Evolutionary conservation across 2,329 filamentous ascomycete genomes (phyloP).

Genomic region (Claviceps purpurea): DNA sequence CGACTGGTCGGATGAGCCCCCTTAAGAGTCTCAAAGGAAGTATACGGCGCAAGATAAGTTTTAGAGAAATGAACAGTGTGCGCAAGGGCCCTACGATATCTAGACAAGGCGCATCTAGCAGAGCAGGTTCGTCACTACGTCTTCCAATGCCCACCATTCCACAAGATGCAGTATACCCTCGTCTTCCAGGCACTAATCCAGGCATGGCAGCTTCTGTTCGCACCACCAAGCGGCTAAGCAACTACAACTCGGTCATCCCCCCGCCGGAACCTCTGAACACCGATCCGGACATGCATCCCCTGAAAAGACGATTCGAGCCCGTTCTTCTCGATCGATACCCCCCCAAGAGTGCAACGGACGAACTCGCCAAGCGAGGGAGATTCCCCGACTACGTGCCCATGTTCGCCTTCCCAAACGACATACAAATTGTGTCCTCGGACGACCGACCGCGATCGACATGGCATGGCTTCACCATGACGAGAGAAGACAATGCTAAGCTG

Average conservation of each 20-base stretch:
- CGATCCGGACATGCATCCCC: conserved; percentile 86
- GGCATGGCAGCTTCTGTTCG: conserved; percentile 43
- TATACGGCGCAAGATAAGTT: conserved; percentile 83
- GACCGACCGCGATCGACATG: conserved; percentile 90
- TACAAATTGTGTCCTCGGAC: conserved; percentile 90
- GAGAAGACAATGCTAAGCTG: conserved; percentile 78
- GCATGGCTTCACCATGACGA: conserved; percentile 98
- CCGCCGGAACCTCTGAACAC: conserved; percentile 80
- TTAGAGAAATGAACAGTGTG: conserved; percentile 87
- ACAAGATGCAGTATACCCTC: not conserved
- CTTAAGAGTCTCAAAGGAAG: conserved; percentile 60
- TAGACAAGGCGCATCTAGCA: conserved; percentile 47
- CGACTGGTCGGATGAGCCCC: conserved; percentile 39
- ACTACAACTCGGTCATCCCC: conserved; percentile 97
- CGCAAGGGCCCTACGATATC: conserved; percentile 70
- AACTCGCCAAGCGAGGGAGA: conserved; percentile 62
- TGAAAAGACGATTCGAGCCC: conserved; percentile 88
- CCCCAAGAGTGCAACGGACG: conserved; percentile 67
- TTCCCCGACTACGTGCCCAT: conserved; percentile 98
- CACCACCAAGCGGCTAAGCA: conserved; percentile 80
- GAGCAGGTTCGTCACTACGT: conserved; percentile 27
- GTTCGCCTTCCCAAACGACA: conserved; percentile 98
- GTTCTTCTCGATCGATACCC: conserved; percentile 93
- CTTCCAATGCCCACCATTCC: not conserved
- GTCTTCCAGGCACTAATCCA: not conserved